Percentiles rank a stretch among this genome's conserved stretches.
These are phyloP conservation scores for Boletus reticuloceps DNA, from an alignment of 768 basidiomycete species.

Conservation along the genomic window DNA sequence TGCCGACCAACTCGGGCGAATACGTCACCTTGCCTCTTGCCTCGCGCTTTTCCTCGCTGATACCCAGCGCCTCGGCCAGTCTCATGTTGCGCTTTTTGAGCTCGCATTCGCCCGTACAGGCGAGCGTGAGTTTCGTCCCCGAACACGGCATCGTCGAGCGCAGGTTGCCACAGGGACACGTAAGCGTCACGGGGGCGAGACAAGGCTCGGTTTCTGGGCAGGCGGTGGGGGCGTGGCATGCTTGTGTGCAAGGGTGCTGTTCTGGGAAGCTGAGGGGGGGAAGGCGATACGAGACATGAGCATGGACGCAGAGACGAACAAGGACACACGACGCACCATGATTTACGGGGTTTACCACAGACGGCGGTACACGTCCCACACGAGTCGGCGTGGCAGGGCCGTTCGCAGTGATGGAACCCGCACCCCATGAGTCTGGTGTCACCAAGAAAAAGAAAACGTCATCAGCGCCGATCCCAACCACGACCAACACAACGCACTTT, in stretches of 20 bases:
- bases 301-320: neutral
- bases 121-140: conserved; percentile 40
- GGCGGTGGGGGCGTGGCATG: conserved; percentile 86
- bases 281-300: neutral
- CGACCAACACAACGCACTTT: conserved; percentile 44
- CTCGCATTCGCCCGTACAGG: conserved; percentile 82
- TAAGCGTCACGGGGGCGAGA: conserved; percentile 57
- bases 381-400: conserved; percentile 75
- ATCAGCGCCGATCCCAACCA: neutral
- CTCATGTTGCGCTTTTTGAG: conserved; percentile 84
- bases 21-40: conserved; percentile 47
- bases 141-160: conserved; percentile 75
- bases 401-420: conserved; percentile 87
- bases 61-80: conserved; percentile 90
- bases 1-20: conserved; percentile 56
- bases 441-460: neutral
- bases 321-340: conserved; percentile 53
- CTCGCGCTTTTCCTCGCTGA: conserved; percentile 53
- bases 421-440: conserved; percentile 61
- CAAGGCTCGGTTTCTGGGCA: conserved; percentile 85
- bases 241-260: conserved; percentile 69
- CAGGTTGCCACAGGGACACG: conserved; percentile 83
- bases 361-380: conserved; percentile 75
- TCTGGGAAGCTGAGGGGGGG: conserved; percentile 50
- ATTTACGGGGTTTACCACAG: conserved; percentile 85